phyloP scores from a whole-genome alignment of 805 yeast genomes.

The Saccharomycopsis oosterbeekiorum region DNA sequence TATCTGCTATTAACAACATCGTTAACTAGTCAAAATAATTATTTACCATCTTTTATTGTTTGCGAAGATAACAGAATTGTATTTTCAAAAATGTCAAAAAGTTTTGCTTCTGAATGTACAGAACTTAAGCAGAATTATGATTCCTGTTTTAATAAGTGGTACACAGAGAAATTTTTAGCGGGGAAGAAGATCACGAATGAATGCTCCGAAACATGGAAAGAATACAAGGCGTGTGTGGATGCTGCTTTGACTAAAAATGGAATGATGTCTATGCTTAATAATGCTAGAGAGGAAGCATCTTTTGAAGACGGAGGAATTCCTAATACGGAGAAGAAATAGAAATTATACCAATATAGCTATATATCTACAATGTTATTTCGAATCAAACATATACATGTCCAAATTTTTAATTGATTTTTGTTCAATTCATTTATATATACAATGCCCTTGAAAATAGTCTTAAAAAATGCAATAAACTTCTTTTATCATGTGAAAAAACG shows the following conservation, averaged over 20 bases:
- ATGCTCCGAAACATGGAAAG: conserved; percentile 83
- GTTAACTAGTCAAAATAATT: neutral
- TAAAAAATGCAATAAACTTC: neutral
- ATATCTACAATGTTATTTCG: neutral
- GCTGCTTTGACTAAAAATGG: conserved; percentile 58
- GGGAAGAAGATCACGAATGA: conserved; percentile 46
- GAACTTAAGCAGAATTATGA: conserved; percentile 78
- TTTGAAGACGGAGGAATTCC: conserved; percentile 59
- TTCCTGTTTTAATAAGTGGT: conserved; percentile 90
- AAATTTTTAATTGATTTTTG: neutral
- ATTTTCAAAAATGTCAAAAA: conserved; percentile 47
- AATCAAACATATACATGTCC: neutral
- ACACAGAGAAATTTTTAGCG: conserved; percentile 43
- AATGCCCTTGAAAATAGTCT: neutral
- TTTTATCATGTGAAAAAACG: neutral
- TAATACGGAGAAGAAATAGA: neutral
- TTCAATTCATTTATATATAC: neutral
- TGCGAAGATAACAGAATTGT: no score
- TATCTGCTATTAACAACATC: neutral
- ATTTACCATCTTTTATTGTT: neutral
- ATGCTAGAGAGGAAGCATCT: conserved; percentile 85
- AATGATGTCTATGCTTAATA: conserved; percentile 73
- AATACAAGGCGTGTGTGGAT: conserved; percentile 64
- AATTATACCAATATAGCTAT: neutral
- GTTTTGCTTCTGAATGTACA: conserved; percentile 96